phyloP scores from a whole-genome alignment of 78 protist species.

The Corallochytrium limacisporum region DNA sequence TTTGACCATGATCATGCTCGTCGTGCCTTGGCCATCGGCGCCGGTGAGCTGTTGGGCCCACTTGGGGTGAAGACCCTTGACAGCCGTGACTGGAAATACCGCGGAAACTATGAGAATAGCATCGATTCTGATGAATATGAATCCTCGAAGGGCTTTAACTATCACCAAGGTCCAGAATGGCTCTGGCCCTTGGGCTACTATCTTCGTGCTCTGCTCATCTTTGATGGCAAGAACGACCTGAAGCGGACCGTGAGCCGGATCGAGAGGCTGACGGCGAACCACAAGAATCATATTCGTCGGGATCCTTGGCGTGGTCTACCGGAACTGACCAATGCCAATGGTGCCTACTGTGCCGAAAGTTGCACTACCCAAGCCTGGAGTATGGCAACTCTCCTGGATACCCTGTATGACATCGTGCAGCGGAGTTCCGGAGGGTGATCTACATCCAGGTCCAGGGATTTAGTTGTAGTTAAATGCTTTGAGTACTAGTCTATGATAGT shows the following conservation, averaged over 20 bases:
- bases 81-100: constrained; percentile 56
- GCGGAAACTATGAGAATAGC: constrained; percentile 58
- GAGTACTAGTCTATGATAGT: too few relatives aligned
- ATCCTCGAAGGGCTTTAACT: constrained; percentile 69
- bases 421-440: too few relatives aligned
- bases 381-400: not conserved
- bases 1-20: not conserved
- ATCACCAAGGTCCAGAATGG: constrained; percentile 85
- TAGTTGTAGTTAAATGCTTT: too few relatives aligned
- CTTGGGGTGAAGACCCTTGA: constrained; percentile 63
- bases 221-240: not conserved
- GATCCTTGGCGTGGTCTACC: constrained; percentile 45
- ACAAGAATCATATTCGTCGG: not conserved
- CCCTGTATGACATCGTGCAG: constrained; percentile 1
- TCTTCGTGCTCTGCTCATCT: constrained; percentile 22
- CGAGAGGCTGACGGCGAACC: too few relatives aligned
- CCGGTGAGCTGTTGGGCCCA: constrained; percentile 35
- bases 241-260: not conserved
- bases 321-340: constrained; percentile 62
- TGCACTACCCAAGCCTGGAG: constrained; percentile 20
- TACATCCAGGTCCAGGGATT: too few relatives aligned
- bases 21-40: not conserved
- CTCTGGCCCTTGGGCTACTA: constrained; percentile 53
- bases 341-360: not conserved
- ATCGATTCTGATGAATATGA: constrained; percentile 41